Conservation (phyloP, 257 asterid genomes). For the Gynochthodes officinalis region DNA sequence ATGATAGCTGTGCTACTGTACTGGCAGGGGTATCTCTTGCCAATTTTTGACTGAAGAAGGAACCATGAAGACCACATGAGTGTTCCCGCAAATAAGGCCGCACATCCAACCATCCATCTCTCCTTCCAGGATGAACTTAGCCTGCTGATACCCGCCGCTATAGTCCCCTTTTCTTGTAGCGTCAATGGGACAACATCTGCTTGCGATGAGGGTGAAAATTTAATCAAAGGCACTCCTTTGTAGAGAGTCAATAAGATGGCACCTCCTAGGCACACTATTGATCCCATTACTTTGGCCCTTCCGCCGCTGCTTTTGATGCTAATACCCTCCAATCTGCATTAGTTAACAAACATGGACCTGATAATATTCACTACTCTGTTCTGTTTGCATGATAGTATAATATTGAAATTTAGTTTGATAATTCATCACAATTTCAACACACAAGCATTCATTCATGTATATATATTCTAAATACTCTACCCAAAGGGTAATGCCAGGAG, state of each 20-base stretch:
- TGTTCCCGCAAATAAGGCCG: constrained; percentile 58
- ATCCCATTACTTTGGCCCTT: constrained; percentile 53
- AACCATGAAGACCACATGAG: constrained; percentile 75
- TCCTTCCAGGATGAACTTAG: constrained; percentile 4
- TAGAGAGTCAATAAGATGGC: constrained; percentile 43
- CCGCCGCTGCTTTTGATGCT: constrained; percentile 46
- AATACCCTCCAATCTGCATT: constrained; percentile 53
- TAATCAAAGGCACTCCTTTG: constrained; percentile 53
- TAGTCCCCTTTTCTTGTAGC: background rate
- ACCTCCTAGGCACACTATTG: constrained; percentile 61
- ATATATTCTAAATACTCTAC: constrained; percentile 22
- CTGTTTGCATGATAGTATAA: no score
- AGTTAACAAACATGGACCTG: background rate
- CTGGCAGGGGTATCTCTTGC: constrained; percentile 60
- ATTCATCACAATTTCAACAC: no score
- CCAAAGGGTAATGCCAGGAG: constrained; percentile 69
- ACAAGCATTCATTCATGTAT: no score
- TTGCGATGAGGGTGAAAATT: constrained; percentile 25
- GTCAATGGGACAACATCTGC: background rate
- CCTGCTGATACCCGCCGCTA: background rate
- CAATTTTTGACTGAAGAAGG: constrained; percentile 51
- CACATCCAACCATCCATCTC: constrained; percentile 55
- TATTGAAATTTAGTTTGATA: no score
- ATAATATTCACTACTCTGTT: background rate
- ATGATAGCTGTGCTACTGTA: constrained; percentile 70